Percentiles rank a stretch among this genome's conserved stretches.
Conservation (phyloP, 1,284 basidiomycete genomes). For the Trichosporon faecale region DNA sequence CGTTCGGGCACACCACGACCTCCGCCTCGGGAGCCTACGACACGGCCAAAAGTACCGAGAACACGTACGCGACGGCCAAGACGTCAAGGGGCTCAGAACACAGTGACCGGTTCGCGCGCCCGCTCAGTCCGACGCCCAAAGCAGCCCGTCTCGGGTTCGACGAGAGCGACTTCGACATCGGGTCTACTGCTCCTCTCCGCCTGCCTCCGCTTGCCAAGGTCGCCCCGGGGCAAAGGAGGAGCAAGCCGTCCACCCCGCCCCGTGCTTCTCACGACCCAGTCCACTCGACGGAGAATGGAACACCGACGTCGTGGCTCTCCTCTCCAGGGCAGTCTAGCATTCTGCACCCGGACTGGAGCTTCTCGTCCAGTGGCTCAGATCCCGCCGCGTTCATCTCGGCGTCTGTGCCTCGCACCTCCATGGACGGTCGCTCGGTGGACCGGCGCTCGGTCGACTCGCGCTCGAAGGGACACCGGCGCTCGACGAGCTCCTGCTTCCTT, state of each 20-base stretch:
- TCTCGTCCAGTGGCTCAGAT: neutral
- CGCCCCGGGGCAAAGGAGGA: neutral
- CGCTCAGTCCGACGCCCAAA: neutral
- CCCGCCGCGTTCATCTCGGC: neutral
- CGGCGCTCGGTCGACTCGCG: neutral
- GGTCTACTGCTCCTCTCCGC: neutral
- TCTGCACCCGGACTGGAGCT: constrained; percentile 21
- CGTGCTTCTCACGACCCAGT: neutral
- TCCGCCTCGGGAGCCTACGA: neutral
- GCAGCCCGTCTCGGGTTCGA: neutral
- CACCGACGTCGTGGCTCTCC: constrained; percentile 15
- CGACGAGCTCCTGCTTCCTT: constrained; percentile 27
- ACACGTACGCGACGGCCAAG: neutral
- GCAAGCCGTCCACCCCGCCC: neutral
- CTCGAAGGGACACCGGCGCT: neutral
- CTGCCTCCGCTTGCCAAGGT: neutral
- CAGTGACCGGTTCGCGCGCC: neutral
- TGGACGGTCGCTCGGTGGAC: neutral
- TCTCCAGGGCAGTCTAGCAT: neutral
- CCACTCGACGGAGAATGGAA: neutral
- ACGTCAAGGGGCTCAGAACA: neutral
- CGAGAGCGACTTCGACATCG: neutral
- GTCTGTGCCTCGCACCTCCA: neutral
- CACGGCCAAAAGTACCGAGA: neutral
- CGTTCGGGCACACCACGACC: neutral